phyloP scores from a whole-genome alignment of 306 rosid species.

The Trichosanthes truncata region DNA sequence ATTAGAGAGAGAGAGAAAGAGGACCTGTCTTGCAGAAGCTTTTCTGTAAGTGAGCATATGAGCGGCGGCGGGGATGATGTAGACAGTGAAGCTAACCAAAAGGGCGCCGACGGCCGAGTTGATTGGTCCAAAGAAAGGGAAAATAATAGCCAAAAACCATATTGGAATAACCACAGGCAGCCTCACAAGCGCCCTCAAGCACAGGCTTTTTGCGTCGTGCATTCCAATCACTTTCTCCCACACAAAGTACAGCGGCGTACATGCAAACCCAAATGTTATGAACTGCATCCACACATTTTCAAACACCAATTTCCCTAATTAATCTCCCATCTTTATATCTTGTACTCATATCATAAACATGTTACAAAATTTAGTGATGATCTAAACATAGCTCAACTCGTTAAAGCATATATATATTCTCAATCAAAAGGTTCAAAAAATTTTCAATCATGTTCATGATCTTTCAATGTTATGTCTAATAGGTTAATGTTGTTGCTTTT shows the following conservation, averaged over 20 bases:
- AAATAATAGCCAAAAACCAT: slow-evolving; percentile 91
- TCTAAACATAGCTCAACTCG: no score
- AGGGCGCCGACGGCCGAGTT: slow-evolving; percentile 96
- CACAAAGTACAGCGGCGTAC: slow-evolving; percentile 95
- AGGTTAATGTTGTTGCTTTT: no score
- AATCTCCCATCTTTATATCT: no score
- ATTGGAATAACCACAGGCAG: slow-evolving; percentile 91
- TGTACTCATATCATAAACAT: no score
- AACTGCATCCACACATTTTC: slow-evolving; percentile 41
- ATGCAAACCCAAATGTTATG: slow-evolving; percentile 90
- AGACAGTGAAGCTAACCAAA: slow-evolving; percentile 92
- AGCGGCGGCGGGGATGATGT: slow-evolving; percentile 72
- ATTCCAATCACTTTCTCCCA: slow-evolving; percentile 99
- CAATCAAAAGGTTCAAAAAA: no score
- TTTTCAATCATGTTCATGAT: no score
- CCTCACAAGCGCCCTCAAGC: slow-evolving; percentile 75
- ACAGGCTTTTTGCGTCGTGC: slow-evolving; percentile 87
- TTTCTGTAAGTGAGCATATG: slow-evolving; percentile 89
- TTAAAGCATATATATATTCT: no score
- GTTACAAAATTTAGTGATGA: no score
- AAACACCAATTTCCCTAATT: no score
- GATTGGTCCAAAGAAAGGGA: slow-evolving; percentile 95
- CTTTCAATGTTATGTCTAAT: no score
- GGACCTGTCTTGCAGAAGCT: slow-evolving; percentile 79
- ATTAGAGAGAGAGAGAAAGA: neutral